Evolutionary conservation across 2,329 filamentous ascomycete genomes (phyloP), one percentile per base, ranked within the genome.

Genomic region (Zasmidium citrigriseum): DNA sequence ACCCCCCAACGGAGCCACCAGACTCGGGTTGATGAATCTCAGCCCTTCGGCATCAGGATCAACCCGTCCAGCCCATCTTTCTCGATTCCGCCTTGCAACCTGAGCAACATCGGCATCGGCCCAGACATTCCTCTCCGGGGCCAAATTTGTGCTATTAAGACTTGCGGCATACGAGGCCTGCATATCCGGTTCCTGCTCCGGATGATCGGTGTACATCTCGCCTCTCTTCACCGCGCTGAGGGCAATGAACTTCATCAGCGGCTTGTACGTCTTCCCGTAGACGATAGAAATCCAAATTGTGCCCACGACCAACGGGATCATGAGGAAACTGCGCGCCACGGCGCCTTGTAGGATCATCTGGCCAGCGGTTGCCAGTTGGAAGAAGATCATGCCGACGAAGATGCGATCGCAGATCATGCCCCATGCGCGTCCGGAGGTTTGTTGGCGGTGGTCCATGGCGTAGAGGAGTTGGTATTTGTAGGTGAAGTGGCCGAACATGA

Each of bases 381-480:
- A 97, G 45, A 98, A 85, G 2, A 96, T 77, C 10, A 97, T 77
- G 1, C 95, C 95, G 22, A 97, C 79, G 56, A 98, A 85, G 59
- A 97, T 84, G 34, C 95, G 90, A 70, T 95, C 91, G 76, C 92
- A 96, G 62, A 99, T 96, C 83, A 99, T 96, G 50, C 90, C 89
- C 95, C 95, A 99, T 3, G 93, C 92, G 61, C 89, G 87, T 20
- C 96, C 96, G 0, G 93, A 98, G 16, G 92, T 91, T 72, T 96
- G 92, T 70, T 96, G 91, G 16, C 91, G 90, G 73, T 98, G 93
- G 68, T 98, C 93, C 95, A 99, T 99, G 27, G 95, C 92, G 74
- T 99, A 99, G 3, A 99, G 82, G 3, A 99, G 81, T 78, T 99
- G 96, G 76, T 99, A 99, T 74, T 97, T 97, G 83, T 96, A 96